Conservation (phyloP, 1,139 yeast genomes). For the Scheffersomyces stambukii region DNA sequence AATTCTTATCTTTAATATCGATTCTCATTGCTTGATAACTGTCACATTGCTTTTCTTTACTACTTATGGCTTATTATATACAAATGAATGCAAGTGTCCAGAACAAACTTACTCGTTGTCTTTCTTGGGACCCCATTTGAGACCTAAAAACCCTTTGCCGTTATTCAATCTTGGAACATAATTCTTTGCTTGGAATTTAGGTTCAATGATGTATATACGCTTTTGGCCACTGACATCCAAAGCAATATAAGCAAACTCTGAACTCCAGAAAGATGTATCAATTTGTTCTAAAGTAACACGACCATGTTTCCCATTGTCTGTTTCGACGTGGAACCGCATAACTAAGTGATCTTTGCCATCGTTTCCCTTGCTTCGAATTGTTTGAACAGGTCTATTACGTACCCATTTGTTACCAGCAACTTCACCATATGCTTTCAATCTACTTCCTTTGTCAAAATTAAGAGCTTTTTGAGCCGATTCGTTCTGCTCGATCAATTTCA, state of each 20-base stretch:
- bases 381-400: conserved; percentile 76
- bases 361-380: conserved; percentile 51
- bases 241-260: conserved; percentile 70
- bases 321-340: conserved; percentile 85
- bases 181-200: conserved; percentile 48
- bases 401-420: conserved; percentile 73
- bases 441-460: conserved; percentile 48
- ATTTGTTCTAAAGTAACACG: conserved; percentile 76
- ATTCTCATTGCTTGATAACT: too few species aligned
- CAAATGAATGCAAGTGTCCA: neutral
- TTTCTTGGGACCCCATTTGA: conserved; percentile 80
- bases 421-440: conserved; percentile 84
- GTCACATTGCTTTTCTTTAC: too few species aligned
- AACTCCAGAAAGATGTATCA: conserved; percentile 59
- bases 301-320: conserved; percentile 50
- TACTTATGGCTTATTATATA: too few species aligned
- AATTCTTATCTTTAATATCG: too few species aligned
- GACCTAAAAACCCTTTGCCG: conserved; percentile 65
- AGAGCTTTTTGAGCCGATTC: conserved; percentile 55
- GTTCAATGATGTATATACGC: conserved; percentile 69
- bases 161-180: conserved; percentile 28
- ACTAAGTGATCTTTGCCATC: conserved; percentile 77
- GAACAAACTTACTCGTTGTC: conserved; percentile 25
- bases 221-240: conserved; percentile 71
- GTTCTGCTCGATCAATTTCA: conserved; percentile 68